Evolutionary conservation across 345 rosid genomes (phyloP).

Genomic region (Citrus hindsii): DNA sequence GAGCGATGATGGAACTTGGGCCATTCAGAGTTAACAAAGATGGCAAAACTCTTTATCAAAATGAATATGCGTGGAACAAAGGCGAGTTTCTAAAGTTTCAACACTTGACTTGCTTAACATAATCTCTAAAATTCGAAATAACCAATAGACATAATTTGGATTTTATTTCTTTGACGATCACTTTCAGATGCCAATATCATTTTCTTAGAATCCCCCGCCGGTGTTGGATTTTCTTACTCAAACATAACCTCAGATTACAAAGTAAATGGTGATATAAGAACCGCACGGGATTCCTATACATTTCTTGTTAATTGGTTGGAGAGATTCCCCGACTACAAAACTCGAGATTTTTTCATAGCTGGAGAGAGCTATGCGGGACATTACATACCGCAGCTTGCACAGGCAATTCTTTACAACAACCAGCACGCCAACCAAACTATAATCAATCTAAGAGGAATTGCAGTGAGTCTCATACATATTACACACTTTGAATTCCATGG

Average conservation of each 20-base stretch:
- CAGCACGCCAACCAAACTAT: background rate
- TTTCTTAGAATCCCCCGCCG: conserved; percentile 11
- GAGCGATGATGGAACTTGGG: conserved; percentile 26
- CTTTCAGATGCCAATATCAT: conserved; percentile 3
- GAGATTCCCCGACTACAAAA: conserved; percentile 14
- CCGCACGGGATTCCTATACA: background rate
- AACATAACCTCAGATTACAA: conserved; percentile 7
- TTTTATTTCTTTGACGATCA: background rate
- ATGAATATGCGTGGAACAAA: conserved; percentile 12
- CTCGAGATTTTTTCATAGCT: conserved; percentile 6
- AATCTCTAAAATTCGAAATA: background rate
- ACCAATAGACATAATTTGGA: background rate
- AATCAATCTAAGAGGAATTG: conserved; percentile 10
- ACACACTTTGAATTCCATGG: background rate
- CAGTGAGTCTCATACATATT: background rate
- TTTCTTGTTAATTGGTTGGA: conserved; percentile 10
- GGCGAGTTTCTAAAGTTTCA: background rate
- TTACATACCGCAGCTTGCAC: conserved; percentile 11
- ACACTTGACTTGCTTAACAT: background rate
- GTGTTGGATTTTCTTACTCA: conserved; percentile 19
- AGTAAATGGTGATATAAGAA: background rate
- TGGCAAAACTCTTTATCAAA: conserved; percentile 12
- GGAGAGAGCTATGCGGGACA: conserved; percentile 15
- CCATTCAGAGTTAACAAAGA: conserved; percentile 20
- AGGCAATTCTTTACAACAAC: background rate